A percentile compares a stretch with the other conserved stretches of the same genome.
These are phyloP conservation scores for Nicotiana sylvestris DNA, from an alignment of 257 asterid genomes.

Conservation along the genomic window DNA sequence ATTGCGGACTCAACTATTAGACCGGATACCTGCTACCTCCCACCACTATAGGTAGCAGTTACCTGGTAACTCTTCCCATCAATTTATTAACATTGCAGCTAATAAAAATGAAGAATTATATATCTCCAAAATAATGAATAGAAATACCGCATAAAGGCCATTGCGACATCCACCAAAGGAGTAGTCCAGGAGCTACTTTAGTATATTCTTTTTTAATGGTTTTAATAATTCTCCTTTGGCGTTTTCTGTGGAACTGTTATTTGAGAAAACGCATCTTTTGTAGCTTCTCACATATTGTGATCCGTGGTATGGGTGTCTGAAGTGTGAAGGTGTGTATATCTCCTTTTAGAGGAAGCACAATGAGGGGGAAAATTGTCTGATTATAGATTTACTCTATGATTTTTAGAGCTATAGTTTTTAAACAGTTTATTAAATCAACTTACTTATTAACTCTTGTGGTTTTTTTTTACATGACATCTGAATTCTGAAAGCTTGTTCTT, in stretches of 20 bases:
- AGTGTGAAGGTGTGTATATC: background rate
- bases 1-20: too few species aligned
- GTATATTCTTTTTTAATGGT: background rate
- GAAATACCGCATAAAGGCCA: conserved; percentile 8
- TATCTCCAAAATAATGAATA: conserved; percentile 9
- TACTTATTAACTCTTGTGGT: background rate
- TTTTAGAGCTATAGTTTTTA: background rate
- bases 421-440: background rate
- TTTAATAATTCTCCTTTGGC: background rate
- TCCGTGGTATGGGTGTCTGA: background rate
- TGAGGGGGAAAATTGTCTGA: background rate
- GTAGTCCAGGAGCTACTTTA: background rate
- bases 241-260: conserved; percentile 1
- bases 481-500: background rate
- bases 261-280: conserved; percentile 2
- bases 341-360: background rate
- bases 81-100: background rate
- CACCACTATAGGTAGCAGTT: background rate
- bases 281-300: background rate
- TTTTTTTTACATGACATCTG: background rate
- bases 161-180: background rate
- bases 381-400: background rate
- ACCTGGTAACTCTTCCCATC: background rate
- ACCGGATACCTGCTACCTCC: background rate
- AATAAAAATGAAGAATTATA: background rate